Evolutionary conservation across 768 basidiomycete genomes (phyloP), one percentile per base, ranked within the genome.

Genomic region (Hydnum rufescens): DNA sequence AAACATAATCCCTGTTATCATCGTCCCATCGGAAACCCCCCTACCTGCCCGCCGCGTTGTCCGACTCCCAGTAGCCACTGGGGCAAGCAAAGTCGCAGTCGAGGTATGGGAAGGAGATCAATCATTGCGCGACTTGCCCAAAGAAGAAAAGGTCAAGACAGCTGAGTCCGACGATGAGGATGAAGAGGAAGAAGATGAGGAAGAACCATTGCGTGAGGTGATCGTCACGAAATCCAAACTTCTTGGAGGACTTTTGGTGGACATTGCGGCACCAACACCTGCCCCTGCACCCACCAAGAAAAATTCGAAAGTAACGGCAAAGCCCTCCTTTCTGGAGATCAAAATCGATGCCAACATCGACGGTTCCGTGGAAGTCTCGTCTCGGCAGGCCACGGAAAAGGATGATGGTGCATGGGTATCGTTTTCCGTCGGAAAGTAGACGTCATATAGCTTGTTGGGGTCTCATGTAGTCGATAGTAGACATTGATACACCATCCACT

Each of bases 71-170:
- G 57, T 58, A 18, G 56, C 51, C 13, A 26, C 50, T 4, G 53
- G 57, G 8, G 54, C 46, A 25, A 52, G 32, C 23, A 46, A 43
- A 49, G 57, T 61, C 22, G 60, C 54, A 4, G 42, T 60, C 36
- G 60, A 61, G 39, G 47, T 61, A 18, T 61, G 60, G 60, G 60
- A 61, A 51, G 60, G 60, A 8, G 50, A 54, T 29, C 50, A 55
- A 32, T 18, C 31, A 2, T 50, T 60, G 13, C 13, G 26, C 8
- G 44, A 47, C 16, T 26, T 47, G 13, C 44, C 44, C 13, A 13
- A 13, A 28, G 13, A 13, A 16, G 39, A 43, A 49, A 29, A 59
- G 52, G 53, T 56, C 3, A 53, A 57, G 42, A 52, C 5, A 16
- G 49, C 56, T 23, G 28, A 56, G 26, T 32, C 34, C 28, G 57